phyloP scores from a whole-genome alignment of 805 yeast species.

The Pichia membranifaciens region DNA sequence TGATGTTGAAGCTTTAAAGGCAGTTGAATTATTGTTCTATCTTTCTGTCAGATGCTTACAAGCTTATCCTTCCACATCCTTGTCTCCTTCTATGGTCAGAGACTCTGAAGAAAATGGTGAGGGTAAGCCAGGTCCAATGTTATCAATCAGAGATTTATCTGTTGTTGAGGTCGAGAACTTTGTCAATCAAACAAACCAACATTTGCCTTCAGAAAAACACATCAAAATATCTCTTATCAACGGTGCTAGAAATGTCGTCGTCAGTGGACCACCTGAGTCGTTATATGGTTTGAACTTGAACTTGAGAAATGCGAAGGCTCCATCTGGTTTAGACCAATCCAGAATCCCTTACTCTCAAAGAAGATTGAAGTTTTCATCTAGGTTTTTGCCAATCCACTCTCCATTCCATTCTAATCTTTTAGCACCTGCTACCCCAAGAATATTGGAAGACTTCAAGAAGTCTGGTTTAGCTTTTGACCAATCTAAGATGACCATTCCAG shows the following conservation, averaged over 20 bases:
- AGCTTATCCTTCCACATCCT: conserved; percentile 86
- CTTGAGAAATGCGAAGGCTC: conserved; percentile 90
- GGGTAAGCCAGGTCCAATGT: conserved; percentile 97
- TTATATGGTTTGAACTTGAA: conserved; percentile 90
- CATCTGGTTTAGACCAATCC: conserved; percentile 90
- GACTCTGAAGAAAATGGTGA: conserved; percentile 92
- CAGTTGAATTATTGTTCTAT: conserved; percentile 81
- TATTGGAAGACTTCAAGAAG: conserved; percentile 57
- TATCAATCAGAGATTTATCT: conserved; percentile 85
- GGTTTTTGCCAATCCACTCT: conserved; percentile 91
- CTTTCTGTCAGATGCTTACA: conserved; percentile 89
- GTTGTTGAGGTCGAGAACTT: conserved; percentile 70
- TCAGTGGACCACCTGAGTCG: conserved; percentile 97
- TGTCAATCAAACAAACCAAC: conserved; percentile 84
- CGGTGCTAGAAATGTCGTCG: conserved; percentile 94
- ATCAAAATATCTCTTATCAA: conserved; percentile 86
- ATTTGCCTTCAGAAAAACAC: conserved; percentile 87
- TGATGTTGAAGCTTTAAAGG: conserved; percentile 62
- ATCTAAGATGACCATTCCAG: conserved; percentile 69
- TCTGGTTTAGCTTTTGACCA: conserved; percentile 53
- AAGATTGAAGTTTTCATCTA: conserved; percentile 85
- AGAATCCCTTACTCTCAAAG: conserved; percentile 92
- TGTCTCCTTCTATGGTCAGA: conserved; percentile 88
- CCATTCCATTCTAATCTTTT: conserved; percentile 95
- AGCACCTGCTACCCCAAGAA: conserved; percentile 60